Evolutionary conservation across 371 early-diverging fungal genomes (phyloP), one percentile per base, ranked within the genome.

Genomic region (Mucor ambiguus): DNA sequence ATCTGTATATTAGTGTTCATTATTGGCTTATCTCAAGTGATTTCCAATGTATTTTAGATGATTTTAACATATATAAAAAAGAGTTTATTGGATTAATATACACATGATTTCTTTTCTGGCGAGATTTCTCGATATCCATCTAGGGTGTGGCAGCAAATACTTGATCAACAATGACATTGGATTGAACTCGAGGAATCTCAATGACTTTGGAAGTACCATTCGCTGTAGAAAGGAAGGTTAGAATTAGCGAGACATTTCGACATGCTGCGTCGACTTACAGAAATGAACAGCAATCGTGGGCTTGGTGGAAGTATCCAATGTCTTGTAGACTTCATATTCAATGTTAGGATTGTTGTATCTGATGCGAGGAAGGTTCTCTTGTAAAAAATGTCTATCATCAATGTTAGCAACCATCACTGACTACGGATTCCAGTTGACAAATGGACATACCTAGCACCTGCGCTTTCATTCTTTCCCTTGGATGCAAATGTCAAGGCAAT

Each of bases 311-410:
- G 82, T 60, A 58, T 87, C 82, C 58, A 78, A 61, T 30, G 74
- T 75, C 64, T 82, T 83, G n/a, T 67, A 67, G 24, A 89, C 77
- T 58, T 83, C 81, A 62, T 85, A 83, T 49, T 76, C 74, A 16
- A 89, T 73, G 8, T 64, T 26, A 3, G 89, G 89, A 62, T 89
- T 89, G 70, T 87, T 86, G 70, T 87, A 89, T 61, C 83, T 82
- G 61, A 89, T 80, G 57, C 86, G 78, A 26, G 89, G 89, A 68
- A 89, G 71, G 58, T 79, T 83, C 61, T 87, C 85, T 41, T 82
- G 81, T 35, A 83, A 72, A 62, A 89, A 89, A 67, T 87, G 82
- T 80, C 89, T 89, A 67, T 33, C 24, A n/a, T 33, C 30, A 7
- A 43, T 59, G 20, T 28, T 24, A 58, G 43, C 22, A 38, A 26